Percentiles rank a stretch among this genome's conserved stretches.
phyloP scores from a whole-genome alignment of 306 rosid species.

The Cicer pinnatifidum region DNA sequence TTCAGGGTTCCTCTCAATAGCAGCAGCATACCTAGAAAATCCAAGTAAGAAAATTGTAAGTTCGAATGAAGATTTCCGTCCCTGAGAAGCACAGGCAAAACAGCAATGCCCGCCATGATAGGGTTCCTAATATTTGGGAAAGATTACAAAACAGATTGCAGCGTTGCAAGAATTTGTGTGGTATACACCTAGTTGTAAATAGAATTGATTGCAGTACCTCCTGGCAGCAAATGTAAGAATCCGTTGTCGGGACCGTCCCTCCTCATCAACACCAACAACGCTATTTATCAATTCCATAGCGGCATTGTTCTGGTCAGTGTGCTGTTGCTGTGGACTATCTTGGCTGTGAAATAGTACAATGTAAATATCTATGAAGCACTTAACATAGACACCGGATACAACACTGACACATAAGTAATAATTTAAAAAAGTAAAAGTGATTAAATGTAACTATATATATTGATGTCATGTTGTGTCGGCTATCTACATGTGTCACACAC shows the following conservation, averaged over 20 bases:
- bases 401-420: too few species aligned
- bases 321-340: conserved; percentile 65
- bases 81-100: conserved; percentile 7
- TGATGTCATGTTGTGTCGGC: too few species aligned
- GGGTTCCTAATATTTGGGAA: conserved; percentile 18
- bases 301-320: conserved; percentile 66
- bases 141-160: conserved; percentile 25
- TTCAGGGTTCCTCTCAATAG: conserved; percentile 89
- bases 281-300: conserved; percentile 94
- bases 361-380: not conserved
- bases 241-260: conserved; percentile 95
- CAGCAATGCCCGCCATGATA: not conserved
- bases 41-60: conserved; percentile 35
- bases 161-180: not conserved
- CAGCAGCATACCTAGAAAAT: conserved; percentile 85
- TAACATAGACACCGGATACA: too few species aligned
- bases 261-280: conserved; percentile 84
- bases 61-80: conserved; percentile 31
- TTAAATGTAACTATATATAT: too few species aligned
- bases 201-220: conserved; percentile 61
- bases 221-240: conserved; percentile 97
- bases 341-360: conserved; percentile 55
- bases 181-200: conserved; percentile 5
- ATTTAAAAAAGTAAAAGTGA: too few species aligned
- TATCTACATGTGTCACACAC: too few species aligned